phyloP scores from a whole-genome alignment of 225 moss, liverwort and hornwort species.

The Marchantia polymorpha region DNA sequence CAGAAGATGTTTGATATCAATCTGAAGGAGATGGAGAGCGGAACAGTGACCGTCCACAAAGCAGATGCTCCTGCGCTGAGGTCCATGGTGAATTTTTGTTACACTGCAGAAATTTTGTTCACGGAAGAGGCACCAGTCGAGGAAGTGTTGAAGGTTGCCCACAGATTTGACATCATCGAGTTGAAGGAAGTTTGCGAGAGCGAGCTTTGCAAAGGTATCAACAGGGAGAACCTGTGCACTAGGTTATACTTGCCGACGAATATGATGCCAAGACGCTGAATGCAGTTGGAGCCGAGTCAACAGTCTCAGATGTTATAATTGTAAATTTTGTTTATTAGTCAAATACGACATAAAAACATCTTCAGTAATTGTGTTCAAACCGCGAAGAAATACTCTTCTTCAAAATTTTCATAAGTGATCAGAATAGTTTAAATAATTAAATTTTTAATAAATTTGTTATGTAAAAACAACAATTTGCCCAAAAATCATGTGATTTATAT shows the following conservation, averaged over 20 bases:
- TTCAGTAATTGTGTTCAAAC: too few relatives aligned
- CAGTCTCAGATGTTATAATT: too few relatives aligned
- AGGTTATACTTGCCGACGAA: constrained; percentile 14
- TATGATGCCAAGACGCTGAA: constrained; percentile 11
- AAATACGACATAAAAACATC: too few relatives aligned
- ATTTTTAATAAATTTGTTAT: too few relatives aligned
- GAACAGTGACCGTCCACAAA: constrained; percentile 29
- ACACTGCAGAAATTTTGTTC: constrained; percentile 35
- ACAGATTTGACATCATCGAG: constrained; percentile 33
- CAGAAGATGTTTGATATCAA: constrained; percentile 39
- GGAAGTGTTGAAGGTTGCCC: constrained; percentile 37
- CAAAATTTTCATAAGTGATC: too few relatives aligned
- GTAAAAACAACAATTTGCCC: too few relatives aligned
- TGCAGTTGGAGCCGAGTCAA: background rate
- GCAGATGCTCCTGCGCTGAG: constrained; percentile 31
- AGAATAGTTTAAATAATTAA: too few relatives aligned
- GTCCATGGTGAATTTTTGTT: constrained; percentile 40
- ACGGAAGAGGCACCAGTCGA: constrained; percentile 30
- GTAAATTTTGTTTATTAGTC: too few relatives aligned
- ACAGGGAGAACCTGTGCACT: constrained; percentile 19
- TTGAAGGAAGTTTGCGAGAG: constrained; percentile 35
- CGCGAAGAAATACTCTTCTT: too few relatives aligned
- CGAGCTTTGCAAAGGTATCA: constrained; percentile 30
- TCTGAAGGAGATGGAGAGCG: constrained; percentile 33
- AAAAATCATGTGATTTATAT: too few relatives aligned